These are phyloP conservation scores for Citropsis articulata DNA, from an alignment of 345 rosid species.

Conservation along the genomic window DNA sequence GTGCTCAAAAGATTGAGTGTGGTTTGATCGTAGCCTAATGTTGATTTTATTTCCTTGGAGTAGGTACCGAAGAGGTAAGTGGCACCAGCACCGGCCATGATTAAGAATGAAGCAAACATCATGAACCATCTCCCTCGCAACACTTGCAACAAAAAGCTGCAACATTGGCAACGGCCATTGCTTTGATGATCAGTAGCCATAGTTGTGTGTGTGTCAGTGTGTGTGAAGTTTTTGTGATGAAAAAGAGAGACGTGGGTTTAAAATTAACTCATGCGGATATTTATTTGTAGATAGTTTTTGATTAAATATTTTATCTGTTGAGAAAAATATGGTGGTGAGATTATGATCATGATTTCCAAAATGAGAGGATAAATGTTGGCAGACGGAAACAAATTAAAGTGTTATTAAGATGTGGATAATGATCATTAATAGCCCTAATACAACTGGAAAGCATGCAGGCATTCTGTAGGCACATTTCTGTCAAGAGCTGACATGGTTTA, in stretches of 20 bases:
- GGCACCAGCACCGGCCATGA: constrained; percentile 59
- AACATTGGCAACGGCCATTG: background rate
- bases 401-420: background rate
- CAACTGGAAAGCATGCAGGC: background rate
- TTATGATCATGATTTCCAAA: background rate
- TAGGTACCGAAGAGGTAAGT: constrained; percentile 57
- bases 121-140: constrained; percentile 54
- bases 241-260: background rate
- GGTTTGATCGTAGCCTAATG: constrained; percentile 53
- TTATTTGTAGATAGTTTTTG: background rate
- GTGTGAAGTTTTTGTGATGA: background rate
- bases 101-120: constrained; percentile 50
- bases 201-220: background rate
- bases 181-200: background rate
- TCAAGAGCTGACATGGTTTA: background rate
- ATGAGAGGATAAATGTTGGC: background rate
- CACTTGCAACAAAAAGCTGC: constrained; percentile 25
- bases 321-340: background rate
- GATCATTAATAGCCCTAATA: background rate
- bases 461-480: background rate
- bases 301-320: background rate
- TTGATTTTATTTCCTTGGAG: constrained; percentile 35
- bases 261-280: too few relatives aligned
- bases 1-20: constrained; percentile 54
- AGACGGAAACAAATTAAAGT: background rate